Conservation (phyloP, 1,139 yeast species). For the Hanseniaspora sp. region DNA sequence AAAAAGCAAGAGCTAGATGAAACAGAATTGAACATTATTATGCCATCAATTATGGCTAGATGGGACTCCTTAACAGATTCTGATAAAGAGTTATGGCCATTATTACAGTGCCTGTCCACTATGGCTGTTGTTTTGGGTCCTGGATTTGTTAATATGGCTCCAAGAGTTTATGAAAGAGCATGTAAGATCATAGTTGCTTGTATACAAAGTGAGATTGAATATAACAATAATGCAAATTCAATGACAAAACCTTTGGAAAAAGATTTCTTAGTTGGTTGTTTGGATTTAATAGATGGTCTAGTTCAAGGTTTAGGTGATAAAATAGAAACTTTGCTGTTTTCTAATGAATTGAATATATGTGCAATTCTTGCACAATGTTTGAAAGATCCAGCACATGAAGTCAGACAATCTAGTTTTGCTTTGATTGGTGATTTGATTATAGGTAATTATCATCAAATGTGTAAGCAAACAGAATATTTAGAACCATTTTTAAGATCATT, state of each 20-base stretch:
- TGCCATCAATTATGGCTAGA: constrained; percentile 71
- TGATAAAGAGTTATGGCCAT: constrained; percentile 80
- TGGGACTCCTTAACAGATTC: constrained; percentile 68
- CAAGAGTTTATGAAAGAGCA: constrained; percentile 77
- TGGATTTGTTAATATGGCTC: constrained; percentile 77
- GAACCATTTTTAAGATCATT: constrained; percentile 50
- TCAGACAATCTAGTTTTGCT: constrained; percentile 86
- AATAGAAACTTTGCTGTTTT: constrained; percentile 45
- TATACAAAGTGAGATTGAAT: constrained; percentile 54
- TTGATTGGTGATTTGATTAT: constrained; percentile 71
- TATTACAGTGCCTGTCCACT: constrained; percentile 83
- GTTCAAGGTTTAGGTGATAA: constrained; percentile 74
- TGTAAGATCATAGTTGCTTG: constrained; percentile 56
- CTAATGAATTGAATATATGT: constrained; percentile 35
- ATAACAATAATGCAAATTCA: constrained; percentile 48
- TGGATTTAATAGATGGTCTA: constrained; percentile 83
- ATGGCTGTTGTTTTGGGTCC: constrained; percentile 82
- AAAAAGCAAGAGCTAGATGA: constrained; percentile 44
- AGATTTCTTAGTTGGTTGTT: constrained; percentile 77
- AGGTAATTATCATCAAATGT: constrained; percentile 30
- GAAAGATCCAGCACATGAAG: constrained; percentile 70
- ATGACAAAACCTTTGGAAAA: constrained; percentile 53
- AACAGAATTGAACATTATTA: constrained; percentile 46
- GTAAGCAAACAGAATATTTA: constrained; percentile 30
- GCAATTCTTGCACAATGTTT: constrained; percentile 59